These are phyloP conservation scores for Colletotrichum orchidophilum DNA, from an alignment of 2,329 filamentous ascomycete species.

Conservation along the genomic window DNA sequence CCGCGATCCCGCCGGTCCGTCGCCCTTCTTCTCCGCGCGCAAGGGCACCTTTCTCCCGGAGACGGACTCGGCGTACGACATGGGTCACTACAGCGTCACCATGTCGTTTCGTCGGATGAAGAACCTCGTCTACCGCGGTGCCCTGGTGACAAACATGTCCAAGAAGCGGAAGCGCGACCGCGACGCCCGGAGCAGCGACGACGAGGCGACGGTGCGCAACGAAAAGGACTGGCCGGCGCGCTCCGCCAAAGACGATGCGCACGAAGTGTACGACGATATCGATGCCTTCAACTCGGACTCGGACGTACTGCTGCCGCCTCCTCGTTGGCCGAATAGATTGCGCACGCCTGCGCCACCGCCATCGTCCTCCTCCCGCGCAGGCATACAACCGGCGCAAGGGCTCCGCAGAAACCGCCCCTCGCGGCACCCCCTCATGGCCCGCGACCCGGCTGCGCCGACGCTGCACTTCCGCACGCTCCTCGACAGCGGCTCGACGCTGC, in stretches of 20 bases:
- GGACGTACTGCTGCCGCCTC: background rate
- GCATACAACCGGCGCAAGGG: background rate
- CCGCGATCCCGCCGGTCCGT: slow-evolving; percentile 30
- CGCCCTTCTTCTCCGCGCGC: slow-evolving; percentile 39
- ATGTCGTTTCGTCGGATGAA: slow-evolving; percentile 40
- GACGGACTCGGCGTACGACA: slow-evolving; percentile 39
- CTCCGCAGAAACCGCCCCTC: background rate
- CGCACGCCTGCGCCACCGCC: background rate
- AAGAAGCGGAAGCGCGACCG: background rate
- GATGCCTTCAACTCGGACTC: background rate
- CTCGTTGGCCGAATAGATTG: background rate
- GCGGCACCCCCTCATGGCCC: slow-evolving; percentile 9
- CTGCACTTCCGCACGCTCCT: slow-evolving; percentile 48
- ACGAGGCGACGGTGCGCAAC: background rate
- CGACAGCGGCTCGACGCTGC: slow-evolving; percentile 54
- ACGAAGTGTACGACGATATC: background rate
- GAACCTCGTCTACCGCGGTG: background rate
- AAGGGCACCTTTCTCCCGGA: slow-evolving; percentile 42
- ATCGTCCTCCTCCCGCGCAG: background rate
- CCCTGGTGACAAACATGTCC: background rate
- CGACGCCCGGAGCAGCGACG: background rate
- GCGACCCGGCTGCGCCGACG: slow-evolving; percentile 37
- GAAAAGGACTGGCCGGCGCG: background rate
- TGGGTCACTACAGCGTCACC: slow-evolving; percentile 41
- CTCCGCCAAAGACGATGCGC: background rate